A percentile compares a stretch with the other conserved stretches of the same genome.
Evolutionary conservation across 345 rosid genomes (phyloP).

Genomic region (Salix viminalis): DNA sequence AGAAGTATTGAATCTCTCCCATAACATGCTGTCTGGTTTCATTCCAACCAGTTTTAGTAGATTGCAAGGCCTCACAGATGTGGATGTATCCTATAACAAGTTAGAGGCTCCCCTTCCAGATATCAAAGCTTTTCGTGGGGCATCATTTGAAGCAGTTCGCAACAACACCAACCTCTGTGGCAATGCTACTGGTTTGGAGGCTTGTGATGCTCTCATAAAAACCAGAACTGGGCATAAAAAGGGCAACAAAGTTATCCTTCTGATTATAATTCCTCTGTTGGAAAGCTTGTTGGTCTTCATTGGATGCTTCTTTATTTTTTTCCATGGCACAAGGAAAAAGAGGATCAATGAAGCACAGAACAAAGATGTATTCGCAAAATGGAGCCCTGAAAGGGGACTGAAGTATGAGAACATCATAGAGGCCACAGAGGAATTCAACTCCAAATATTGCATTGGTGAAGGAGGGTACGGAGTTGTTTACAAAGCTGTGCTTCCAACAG

Average conservation of each 20-base stretch:
- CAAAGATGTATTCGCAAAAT: not conserved
- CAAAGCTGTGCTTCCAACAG: constrained; percentile 4
- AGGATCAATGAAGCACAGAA: not conserved
- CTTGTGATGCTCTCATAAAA: not conserved
- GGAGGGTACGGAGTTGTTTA: constrained; percentile 6
- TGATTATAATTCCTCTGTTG: not conserved
- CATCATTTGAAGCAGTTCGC: constrained; percentile 9
- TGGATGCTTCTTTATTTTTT: not conserved
- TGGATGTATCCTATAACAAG: constrained; percentile 17
- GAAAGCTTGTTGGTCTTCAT: not conserved
- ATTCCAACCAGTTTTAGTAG: not conserved
- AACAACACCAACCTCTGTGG: constrained; percentile 16
- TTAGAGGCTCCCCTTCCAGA: constrained; percentile 13
- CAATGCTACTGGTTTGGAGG: constrained; percentile 5
- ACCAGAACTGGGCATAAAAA: not conserved
- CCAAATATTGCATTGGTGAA: constrained; percentile 1
- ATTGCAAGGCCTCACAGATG: not conserved
- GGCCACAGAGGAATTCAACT: constrained; percentile 10
- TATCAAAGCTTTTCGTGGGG: constrained; percentile 12
- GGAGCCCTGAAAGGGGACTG: not conserved
- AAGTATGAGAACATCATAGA: not conserved
- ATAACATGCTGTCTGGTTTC: constrained; percentile 4
- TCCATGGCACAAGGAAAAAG: not conserved
- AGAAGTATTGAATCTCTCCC: constrained; percentile 1
- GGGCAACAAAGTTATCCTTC: not conserved